Base-by-base conservation (phyloP, 352 stramenopile genomes). In the Pythium volutum region DNA sequence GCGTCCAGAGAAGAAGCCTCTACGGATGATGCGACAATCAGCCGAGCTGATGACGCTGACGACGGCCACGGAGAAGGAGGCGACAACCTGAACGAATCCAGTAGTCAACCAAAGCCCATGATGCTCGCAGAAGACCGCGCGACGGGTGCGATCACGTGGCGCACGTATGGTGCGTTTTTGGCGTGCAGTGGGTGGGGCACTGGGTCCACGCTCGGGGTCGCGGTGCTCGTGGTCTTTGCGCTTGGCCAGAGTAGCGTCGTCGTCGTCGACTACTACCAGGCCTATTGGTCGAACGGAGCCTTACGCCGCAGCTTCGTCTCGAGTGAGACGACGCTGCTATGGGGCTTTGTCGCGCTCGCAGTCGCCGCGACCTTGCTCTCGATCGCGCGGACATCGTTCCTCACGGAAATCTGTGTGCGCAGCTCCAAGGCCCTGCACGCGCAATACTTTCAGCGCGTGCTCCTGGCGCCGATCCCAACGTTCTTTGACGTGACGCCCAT, bases 401-500 rank as follows among this genome's bases (percentile, higher is more conserved):
- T 62, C n/a, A 71, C 92, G 31, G 62, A 66, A 8, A 76, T 79
- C 27, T 92, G 89, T 65, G 72, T 79, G 18, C 69, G 74, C 25
- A 75, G 73, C 14, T 71, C 96, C 14, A 71, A 71, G 25, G 89
- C 82, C 1, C 20, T 62, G 16, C 55, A 62, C 25, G 31, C 43
- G 8, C 25, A 26, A 31, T 62, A 55, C 55, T 55, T 62, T 20
- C 81, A 71, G 57, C 74, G 67, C 11, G 67, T 67, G 10, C 54
- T 97, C 5, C 89, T 92, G 29, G 54, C 70, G 11, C 54, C 83
- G 81, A 63, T 84, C 1, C 84, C 56, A 20, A 79, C 75, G 3
- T 94, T 96, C 67, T 96, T 93, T 59, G 85, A 96, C 70, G 80
- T 81, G 27, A 96, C 81, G 2, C 87, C 84, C 1, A 75, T 84